A percentile compares a stretch with the other conserved stretches of the same genome.
phyloP scores from a whole-genome alignment of 2,329 filamentous ascomycete species.

The Sclerotinia subarctica region DNA sequence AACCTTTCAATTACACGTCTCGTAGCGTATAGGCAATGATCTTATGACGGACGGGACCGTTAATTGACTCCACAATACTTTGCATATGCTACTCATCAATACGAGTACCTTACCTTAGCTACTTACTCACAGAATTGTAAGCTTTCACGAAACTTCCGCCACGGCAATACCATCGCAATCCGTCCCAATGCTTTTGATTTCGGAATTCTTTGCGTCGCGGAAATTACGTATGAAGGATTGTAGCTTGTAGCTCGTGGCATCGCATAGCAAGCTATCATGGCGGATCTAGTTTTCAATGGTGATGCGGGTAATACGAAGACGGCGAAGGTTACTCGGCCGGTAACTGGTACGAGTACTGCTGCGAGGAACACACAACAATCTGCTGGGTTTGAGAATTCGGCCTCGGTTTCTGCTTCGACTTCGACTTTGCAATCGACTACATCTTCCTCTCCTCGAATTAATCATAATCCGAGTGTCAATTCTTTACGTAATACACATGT shows the following conservation, averaged over 20 bases:
- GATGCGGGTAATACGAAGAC: neutral
- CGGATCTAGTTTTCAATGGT: neutral
- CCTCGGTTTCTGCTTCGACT: neutral
- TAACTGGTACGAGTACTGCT: neutral
- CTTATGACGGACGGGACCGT: neutral
- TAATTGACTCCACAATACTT: neutral
- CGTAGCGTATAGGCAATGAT: neutral
- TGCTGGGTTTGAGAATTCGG: neutral
- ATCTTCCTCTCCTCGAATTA: neutral
- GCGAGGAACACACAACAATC: neutral
- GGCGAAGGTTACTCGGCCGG: neutral
- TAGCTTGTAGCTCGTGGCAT: neutral
- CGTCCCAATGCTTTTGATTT: conserved; percentile 8
- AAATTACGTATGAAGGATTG: neutral
- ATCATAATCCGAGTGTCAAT: neutral
- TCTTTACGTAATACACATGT: conserved; percentile 1
- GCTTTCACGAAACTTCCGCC: conserved; percentile 15
- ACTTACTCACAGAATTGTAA: neutral
- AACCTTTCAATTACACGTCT: neutral
- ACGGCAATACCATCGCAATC: neutral
- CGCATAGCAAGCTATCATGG: neutral
- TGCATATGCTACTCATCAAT: neutral
- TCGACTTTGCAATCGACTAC: neutral
- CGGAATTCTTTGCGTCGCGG: conserved; percentile 3
- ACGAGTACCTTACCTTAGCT: conserved; percentile 4